Conservation (phyloP, 306 rosid genomes). For the Gynostemma pentaphyllum region DNA sequence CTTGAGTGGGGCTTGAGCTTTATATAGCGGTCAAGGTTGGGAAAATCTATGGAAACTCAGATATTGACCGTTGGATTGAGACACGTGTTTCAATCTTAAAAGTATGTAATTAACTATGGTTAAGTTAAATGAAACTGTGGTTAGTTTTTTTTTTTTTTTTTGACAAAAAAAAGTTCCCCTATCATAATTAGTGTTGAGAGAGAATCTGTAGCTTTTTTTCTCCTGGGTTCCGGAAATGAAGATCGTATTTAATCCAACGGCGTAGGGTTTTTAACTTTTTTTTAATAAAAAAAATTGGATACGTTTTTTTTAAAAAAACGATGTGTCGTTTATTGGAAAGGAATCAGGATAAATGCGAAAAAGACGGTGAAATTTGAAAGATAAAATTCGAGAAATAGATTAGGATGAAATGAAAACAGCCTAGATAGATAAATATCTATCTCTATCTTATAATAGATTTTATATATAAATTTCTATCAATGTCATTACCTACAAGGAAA, state of each 20-base stretch:
- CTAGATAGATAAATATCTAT: no score
- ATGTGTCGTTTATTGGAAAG: background rate
- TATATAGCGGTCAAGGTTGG: slow-evolving; percentile 6
- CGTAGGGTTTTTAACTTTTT: background rate
- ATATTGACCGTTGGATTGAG: background rate
- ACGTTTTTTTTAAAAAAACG: background rate
- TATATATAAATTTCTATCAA: no score
- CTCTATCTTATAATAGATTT: no score
- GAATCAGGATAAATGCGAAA: background rate
- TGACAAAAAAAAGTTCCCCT: background rate
- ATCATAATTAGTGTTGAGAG: background rate
- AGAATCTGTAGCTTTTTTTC: background rate
- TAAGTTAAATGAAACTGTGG: background rate
- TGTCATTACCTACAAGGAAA: no score
- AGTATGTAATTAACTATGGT: background rate
- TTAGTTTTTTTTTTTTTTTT: background rate
- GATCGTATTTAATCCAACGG: background rate
- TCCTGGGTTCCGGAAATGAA: background rate
- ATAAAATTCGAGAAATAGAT: no score
- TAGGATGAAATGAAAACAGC: no score
- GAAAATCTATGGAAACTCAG: background rate
- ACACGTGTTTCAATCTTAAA: background rate
- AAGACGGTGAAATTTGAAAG: no score
- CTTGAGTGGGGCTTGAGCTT: background rate
- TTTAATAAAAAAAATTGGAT: background rate